phyloP scores from a whole-genome alignment of 2,329 filamentous ascomycete species.

The Hypomyces rosellus region DNA sequence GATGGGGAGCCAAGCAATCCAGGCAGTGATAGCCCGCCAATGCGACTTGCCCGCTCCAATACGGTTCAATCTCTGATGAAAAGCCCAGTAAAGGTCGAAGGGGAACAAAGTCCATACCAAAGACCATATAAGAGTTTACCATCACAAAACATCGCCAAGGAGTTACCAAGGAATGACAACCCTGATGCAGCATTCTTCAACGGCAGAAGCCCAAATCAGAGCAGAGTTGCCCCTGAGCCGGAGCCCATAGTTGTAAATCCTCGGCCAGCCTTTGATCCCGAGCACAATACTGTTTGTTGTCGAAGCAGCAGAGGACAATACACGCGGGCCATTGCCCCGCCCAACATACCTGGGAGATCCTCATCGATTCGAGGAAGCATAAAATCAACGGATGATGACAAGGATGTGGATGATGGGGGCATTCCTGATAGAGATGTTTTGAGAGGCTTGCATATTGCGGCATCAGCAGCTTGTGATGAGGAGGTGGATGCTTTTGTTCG shows the following conservation, averaged over 20 bases:
- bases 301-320: constrained; percentile 21
- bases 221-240: background rate
- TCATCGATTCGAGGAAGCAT: constrained; percentile 27
- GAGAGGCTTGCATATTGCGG: constrained; percentile 48
- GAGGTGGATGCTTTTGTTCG: constrained; percentile 47
- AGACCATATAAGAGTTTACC: constrained; percentile 6
- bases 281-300: constrained; percentile 22
- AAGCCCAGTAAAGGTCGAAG: background rate
- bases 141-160: background rate
- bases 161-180: background rate
- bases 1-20: constrained; percentile 8
- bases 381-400: constrained; percentile 16
- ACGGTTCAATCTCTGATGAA: background rate
- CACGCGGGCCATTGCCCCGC: constrained; percentile 20
- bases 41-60: background rate
- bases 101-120: background rate
- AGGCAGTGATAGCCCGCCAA: background rate
- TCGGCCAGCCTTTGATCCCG: constrained; percentile 12
- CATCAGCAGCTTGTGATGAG: constrained; percentile 50
- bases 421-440: constrained; percentile 47
- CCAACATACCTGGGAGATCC: constrained; percentile 29
- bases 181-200: background rate
- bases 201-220: background rate
- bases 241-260: background rate
- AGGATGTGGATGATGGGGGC: constrained; percentile 19